phyloP scores from a whole-genome alignment of 106 monocot species.

The Allium cepa region DNA sequence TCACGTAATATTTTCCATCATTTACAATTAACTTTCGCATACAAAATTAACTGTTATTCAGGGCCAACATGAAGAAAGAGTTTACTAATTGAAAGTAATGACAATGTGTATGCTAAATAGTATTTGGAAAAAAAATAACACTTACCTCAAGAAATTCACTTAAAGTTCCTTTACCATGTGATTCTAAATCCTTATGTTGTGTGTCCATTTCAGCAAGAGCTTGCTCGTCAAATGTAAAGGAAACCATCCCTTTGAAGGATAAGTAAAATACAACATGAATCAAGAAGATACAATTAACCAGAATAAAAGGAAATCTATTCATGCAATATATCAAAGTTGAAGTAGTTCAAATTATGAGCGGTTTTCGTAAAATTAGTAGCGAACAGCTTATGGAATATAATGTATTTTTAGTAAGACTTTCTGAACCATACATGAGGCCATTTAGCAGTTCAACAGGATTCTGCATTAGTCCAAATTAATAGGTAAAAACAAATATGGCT shows the following conservation, averaged over 20 bases:
- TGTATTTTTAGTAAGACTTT: constrained; percentile 68
- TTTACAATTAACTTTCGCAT: too few species aligned
- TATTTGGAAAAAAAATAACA: too few species aligned
- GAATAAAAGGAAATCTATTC: not conserved
- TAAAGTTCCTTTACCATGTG: constrained; percentile 62
- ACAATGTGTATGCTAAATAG: too few species aligned
- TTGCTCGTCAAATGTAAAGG: constrained; percentile 87
- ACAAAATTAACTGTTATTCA: too few species aligned
- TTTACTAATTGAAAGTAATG: too few species aligned
- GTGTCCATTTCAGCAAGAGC: constrained; percentile 36
- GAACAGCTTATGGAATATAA: constrained; percentile 79
- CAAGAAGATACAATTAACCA: not conserved
- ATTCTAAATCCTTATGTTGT: constrained; percentile 28
- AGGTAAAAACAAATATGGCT: too few species aligned
- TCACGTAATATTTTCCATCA: too few species aligned
- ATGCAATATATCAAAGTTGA: not conserved
- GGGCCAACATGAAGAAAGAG: too few species aligned
- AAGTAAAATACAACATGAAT: too few species aligned
- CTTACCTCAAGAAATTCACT: constrained; percentile 75
- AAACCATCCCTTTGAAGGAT: not conserved
- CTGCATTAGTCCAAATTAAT: constrained; percentile 20
- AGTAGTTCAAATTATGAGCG: constrained; percentile 62
- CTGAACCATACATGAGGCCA: constrained; percentile 67
- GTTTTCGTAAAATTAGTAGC: constrained; percentile 33
- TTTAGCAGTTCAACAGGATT: constrained; percentile 59